Percentiles rank a stretch among this genome's conserved stretches.
Conservation (phyloP, 2,329 filamentous ascomycete genomes). For the Pseudocercospora eumusae region DNA sequence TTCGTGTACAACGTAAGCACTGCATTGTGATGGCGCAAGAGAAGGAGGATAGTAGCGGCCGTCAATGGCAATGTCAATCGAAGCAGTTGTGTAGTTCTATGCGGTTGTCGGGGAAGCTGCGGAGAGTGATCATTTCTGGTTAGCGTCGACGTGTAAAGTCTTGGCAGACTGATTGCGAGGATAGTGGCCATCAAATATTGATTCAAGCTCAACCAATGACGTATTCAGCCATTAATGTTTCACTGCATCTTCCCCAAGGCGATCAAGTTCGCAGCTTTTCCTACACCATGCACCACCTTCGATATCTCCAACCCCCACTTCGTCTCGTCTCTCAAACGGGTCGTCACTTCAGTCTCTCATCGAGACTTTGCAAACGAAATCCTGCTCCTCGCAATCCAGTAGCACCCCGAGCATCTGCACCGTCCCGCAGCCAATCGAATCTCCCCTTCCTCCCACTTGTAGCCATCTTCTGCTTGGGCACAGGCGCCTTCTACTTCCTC, state of each 20-base stretch:
- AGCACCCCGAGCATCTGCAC: conserved; percentile 20
- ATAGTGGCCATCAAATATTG: neutral
- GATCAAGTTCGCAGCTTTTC: neutral
- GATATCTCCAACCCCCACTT: neutral
- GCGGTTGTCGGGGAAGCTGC: neutral
- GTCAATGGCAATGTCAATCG: neutral
- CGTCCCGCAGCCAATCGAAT: conserved; percentile 29
- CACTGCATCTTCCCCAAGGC: neutral
- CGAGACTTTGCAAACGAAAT: conserved; percentile 3
- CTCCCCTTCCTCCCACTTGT: conserved; percentile 51
- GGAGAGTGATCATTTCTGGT: neutral
- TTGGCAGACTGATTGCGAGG: too few relatives aligned
- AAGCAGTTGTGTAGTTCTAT: neutral
- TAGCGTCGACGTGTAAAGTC: neutral
- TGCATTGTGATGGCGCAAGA: conserved; percentile 8
- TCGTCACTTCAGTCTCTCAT: conserved; percentile 9
- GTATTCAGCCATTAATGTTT: neutral
- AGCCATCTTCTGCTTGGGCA: conserved; percentile 50
- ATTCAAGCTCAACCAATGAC: neutral
- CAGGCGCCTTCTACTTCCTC: conserved; percentile 50
- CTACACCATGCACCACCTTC: neutral
- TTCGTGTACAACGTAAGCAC: conserved; percentile 15
- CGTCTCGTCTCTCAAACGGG: conserved; percentile 7
- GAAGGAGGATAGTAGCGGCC: neutral
- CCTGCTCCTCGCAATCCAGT: conserved; percentile 17